These are phyloP conservation scores for Mycosarcoma mackinlayi DNA, from an alignment of 1,284 basidiomycete species.

Conservation along the genomic window DNA sequence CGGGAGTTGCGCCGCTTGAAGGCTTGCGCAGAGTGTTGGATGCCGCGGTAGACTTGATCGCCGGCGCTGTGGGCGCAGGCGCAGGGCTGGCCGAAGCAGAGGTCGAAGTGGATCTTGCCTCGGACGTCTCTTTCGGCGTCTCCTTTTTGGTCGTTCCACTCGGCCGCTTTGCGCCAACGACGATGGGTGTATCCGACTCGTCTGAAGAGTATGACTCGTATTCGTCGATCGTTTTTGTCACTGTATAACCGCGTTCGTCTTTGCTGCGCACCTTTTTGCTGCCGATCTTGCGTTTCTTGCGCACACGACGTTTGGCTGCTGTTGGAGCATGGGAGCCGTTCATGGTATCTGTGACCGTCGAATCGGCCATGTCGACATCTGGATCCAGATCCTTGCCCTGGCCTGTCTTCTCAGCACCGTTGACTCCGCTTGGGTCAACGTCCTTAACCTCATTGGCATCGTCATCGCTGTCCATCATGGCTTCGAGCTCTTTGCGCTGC, in stretches of 20 bases:
- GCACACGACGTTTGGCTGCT: conserved; percentile 37
- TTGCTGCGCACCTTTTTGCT: conserved; percentile 54
- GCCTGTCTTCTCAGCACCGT: conserved; percentile 11
- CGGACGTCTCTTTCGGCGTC: background rate
- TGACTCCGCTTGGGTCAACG: conserved; percentile 24
- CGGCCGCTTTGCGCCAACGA: conserved; percentile 24
- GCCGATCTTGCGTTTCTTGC: conserved; percentile 59
- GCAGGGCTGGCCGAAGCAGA: conserved; percentile 39
- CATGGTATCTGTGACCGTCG: conserved; percentile 48
- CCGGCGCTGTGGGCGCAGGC: conserved; percentile 15
- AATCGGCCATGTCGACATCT: conserved; percentile 28
- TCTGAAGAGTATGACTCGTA: conserved; percentile 61
- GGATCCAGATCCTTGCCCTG: conserved; percentile 39
- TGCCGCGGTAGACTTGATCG: conserved; percentile 27
- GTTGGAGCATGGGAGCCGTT: conserved; percentile 23
- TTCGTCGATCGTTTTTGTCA: conserved; percentile 50
- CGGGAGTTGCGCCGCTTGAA: conserved; percentile 14
- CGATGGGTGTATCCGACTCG: conserved; percentile 45
- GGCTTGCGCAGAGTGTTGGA: conserved; percentile 24
- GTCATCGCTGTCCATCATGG: conserved; percentile 46
- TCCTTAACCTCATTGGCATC: conserved; percentile 29
- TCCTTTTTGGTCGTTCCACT: conserved; percentile 13
- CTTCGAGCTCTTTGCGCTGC: conserved; percentile 43
- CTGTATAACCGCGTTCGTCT: conserved; percentile 63
- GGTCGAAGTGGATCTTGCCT: conserved; percentile 20